These are phyloP conservation scores for Blastosporella zonata DNA, from an alignment of 1,284 basidiomycete genomes.

Conservation along the genomic window DNA sequence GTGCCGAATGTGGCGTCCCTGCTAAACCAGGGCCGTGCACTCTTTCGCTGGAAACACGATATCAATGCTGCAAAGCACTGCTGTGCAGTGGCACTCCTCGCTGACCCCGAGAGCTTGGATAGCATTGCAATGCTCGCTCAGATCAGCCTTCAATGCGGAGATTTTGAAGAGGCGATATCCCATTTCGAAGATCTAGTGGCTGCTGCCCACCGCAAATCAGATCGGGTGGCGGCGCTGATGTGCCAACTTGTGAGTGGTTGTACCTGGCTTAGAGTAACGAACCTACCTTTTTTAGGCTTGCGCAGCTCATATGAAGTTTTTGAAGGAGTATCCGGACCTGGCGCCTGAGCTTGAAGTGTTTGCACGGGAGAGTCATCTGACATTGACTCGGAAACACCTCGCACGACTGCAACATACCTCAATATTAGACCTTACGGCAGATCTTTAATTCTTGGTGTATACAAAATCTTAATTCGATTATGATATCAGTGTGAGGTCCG, in stretches of 20 bases:
- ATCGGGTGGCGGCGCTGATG: constrained; percentile 86
- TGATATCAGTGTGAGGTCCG: no score
- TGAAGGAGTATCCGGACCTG: constrained; percentile 78
- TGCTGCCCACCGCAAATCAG: constrained; percentile 87
- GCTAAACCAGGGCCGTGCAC: constrained; percentile 95
- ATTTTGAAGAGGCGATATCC: constrained; percentile 82
- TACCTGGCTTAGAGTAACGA: background rate
- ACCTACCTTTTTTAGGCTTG: constrained; percentile 36
- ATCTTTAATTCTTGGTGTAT: no score
- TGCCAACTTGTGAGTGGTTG: constrained; percentile 70
- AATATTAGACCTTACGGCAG: background rate
- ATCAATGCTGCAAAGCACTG: constrained; percentile 78
- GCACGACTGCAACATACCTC: background rate
- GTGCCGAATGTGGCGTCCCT: constrained; percentile 86
- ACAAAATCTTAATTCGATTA: no score
- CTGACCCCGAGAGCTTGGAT: constrained; percentile 93
- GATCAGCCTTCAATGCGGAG: constrained; percentile 87
- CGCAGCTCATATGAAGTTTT: constrained; percentile 50
- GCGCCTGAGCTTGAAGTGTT: constrained; percentile 60
- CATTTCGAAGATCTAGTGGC: constrained; percentile 86
- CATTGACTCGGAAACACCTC: background rate
- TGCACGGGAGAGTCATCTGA: constrained; percentile 31
- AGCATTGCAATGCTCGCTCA: constrained; percentile 95
- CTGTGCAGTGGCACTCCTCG: constrained; percentile 82
- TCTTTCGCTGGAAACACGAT: constrained; percentile 97